Evolutionary conservation across 352 stramenopile species (phyloP).

Genomic region (Pythium sp.): DNA sequence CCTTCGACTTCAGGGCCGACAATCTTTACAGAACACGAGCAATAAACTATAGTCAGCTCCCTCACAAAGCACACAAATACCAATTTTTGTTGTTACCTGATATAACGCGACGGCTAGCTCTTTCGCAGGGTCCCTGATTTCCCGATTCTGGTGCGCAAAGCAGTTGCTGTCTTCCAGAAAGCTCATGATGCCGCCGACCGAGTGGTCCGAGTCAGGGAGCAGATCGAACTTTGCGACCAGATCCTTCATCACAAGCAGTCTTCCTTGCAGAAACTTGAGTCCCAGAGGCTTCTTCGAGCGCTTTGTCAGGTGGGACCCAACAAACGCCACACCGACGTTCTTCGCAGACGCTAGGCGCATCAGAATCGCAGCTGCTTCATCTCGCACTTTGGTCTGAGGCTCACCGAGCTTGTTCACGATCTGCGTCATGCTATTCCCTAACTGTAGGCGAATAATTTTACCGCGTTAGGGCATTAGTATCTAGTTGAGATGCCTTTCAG

Average conservation of each 20-base stretch:
- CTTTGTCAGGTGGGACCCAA: constrained; percentile 60
- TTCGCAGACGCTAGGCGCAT: constrained; percentile 46
- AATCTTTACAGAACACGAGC: constrained; percentile 16
- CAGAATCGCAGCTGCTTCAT: constrained; percentile 54
- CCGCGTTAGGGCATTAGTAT: neutral
- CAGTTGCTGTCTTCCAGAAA: constrained; percentile 84
- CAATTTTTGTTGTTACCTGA: constrained; percentile 23
- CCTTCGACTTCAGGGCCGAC: constrained; percentile 67
- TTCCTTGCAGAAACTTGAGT: constrained; percentile 67
- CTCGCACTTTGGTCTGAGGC: constrained; percentile 65
- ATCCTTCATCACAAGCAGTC: constrained; percentile 58
- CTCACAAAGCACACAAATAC: neutral
- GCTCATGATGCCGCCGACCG: constrained; percentile 58
- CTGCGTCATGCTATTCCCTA: constrained; percentile 75
- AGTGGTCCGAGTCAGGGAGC: constrained; percentile 45
- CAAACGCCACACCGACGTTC: constrained; percentile 66
- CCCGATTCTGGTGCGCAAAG: constrained; percentile 83
- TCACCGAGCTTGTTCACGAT: constrained; percentile 79
- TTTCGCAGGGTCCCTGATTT: constrained; percentile 88
- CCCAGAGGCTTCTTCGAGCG: constrained; percentile 73
- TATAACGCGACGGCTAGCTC: constrained; percentile 83
- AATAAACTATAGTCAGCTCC: neutral
- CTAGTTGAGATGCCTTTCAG: neutral
- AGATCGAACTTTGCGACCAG: constrained; percentile 58
- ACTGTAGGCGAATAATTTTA: constrained; percentile 23